Percentiles rank a stretch among this genome's conserved stretches.
phyloP scores from a whole-genome alignment of 371 early-diverging fungal species.

The Mucor mucedo region DNA sequence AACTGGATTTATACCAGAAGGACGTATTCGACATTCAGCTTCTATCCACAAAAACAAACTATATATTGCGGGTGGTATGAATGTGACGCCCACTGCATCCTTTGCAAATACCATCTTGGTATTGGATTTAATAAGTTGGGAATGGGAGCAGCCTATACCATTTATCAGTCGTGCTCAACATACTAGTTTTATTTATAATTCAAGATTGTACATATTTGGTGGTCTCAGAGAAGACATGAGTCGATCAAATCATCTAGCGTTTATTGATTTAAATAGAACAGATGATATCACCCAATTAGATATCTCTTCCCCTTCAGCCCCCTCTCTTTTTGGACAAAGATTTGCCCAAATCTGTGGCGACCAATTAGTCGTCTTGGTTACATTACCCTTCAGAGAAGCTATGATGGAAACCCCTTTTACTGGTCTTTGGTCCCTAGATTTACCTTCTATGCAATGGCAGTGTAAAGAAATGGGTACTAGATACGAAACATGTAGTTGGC shows the following conservation, averaged over 20 bases:
- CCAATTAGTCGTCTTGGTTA: slow-evolving; percentile 65
- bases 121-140: slow-evolving; percentile 66
- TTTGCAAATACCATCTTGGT: slow-evolving; percentile 61
- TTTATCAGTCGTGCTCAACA: slow-evolving; percentile 68
- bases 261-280: slow-evolving; percentile 49
- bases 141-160: slow-evolving; percentile 64
- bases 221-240: slow-evolving; percentile 71
- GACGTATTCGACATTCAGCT: slow-evolving; percentile 72
- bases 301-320: slow-evolving; percentile 59
- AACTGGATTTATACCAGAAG: slow-evolving; percentile 54
- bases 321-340: slow-evolving; percentile 67
- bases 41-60: slow-evolving; percentile 67
- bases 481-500: slow-evolving; percentile 64
- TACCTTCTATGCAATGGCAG: slow-evolving; percentile 69
- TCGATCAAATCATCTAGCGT: slow-evolving; percentile 60
- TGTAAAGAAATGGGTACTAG: slow-evolving; percentile 57
- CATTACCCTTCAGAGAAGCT: slow-evolving; percentile 50
- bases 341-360: slow-evolving; percentile 71
- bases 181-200: slow-evolving; percentile 59
- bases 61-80: slow-evolving; percentile 65
- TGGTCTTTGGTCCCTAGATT: slow-evolving; percentile 69
- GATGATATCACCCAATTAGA: slow-evolving; percentile 55
- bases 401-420: slow-evolving; percentile 39
- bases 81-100: background rate
- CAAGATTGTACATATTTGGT: slow-evolving; percentile 68